Percentiles rank a stretch among this genome's conserved stretches.
These are phyloP conservation scores for Durotheca rogersii DNA, from an alignment of 495 filamentous ascomycete species.

Conservation along the genomic window DNA sequence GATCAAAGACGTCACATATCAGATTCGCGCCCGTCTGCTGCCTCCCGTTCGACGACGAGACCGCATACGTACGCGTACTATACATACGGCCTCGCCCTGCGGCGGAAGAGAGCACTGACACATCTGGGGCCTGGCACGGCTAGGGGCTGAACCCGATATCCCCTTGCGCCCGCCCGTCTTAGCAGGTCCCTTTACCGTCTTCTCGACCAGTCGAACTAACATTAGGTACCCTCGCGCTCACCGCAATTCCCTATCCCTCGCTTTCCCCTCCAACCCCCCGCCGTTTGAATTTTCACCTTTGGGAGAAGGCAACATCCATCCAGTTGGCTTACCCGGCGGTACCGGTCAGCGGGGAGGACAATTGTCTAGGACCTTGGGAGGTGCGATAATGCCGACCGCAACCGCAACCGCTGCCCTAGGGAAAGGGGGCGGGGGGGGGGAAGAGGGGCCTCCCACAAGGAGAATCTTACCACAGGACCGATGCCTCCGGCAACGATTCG, in stretches of 20 bases:
- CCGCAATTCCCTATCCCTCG: too few species aligned
- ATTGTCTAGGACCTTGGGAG: constrained; percentile 11
- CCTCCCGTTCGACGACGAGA: too few species aligned
- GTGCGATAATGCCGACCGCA: constrained; percentile 23
- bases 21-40: neutral
- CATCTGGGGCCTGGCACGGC: neutral
- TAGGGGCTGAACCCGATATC: constrained; percentile 14
- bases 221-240: neutral
- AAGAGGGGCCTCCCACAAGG: too few species aligned
- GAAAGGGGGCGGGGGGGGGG: too few species aligned
- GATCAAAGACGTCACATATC: constrained; percentile 8
- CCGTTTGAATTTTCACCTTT: too few species aligned
- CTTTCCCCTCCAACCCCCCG: too few species aligned
- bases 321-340: too few species aligned
- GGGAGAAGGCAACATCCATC: too few species aligned
- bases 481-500: neutral
- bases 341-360: constrained; percentile 10
- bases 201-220: neutral
- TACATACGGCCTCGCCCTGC: constrained; percentile 5
- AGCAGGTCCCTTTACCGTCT: neutral
- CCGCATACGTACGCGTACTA: neutral
- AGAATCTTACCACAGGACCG: neutral
- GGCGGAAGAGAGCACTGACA: constrained; percentile 7
- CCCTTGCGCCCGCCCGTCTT: neutral
- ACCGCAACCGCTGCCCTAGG: too few species aligned